A percentile compares a stretch with the other conserved stretches of the same genome.
These are phyloP conservation scores for Cymbopogon citratus DNA, from an alignment of 176 grass and related monocot genomes.

Conservation along the genomic window DNA sequence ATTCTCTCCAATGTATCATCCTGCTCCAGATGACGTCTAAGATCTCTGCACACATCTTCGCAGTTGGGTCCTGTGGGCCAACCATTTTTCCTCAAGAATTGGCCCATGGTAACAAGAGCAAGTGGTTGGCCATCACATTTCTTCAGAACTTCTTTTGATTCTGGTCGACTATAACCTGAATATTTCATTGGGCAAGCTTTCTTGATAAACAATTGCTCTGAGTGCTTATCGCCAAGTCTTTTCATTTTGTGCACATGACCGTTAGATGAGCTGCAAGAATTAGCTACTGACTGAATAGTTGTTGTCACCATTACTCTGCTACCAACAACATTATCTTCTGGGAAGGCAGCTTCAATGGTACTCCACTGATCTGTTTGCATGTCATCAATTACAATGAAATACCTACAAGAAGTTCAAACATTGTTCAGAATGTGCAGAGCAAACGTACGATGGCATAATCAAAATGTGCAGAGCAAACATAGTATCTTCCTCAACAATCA, in stretches of 20 bases:
- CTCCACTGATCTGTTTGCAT: not conserved
- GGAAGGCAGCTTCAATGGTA: not conserved
- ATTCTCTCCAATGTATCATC: not conserved
- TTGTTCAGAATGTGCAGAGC: not conserved
- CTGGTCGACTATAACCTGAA: not conserved
- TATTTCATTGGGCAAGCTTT: not conserved
- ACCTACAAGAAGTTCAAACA: no score
- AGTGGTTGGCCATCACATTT: constrained; percentile 3
- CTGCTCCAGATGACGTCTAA: not conserved
- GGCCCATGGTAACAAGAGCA: not conserved
- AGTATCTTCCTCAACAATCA: not conserved
- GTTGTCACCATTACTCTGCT: constrained; percentile 8
- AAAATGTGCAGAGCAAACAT: not conserved
- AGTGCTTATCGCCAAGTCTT: not conserved
- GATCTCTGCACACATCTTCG: not conserved
- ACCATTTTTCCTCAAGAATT: not conserved
- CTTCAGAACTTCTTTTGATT: not conserved
- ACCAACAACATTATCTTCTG: not conserved
- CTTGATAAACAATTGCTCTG: not conserved
- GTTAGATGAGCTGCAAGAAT: not conserved
- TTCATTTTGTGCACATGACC: constrained; percentile 1
- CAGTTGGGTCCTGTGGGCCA: not conserved
- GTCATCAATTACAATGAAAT: not conserved
- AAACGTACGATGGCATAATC: not conserved
- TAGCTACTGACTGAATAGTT: not conserved